Conservation (phyloP, 805 yeast genomes). For the Yamadazyma insecticola region DNA sequence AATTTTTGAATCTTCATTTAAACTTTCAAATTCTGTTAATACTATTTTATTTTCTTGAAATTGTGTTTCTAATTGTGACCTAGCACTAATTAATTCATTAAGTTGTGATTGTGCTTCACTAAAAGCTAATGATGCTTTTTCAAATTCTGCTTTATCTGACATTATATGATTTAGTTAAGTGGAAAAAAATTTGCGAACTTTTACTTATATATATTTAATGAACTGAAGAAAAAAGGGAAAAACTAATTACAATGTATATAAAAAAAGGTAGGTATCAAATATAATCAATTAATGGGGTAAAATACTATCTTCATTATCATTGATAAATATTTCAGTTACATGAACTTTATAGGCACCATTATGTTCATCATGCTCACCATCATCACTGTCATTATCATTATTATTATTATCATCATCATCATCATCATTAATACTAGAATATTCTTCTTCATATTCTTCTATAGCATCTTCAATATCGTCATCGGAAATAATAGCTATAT, state of each 20-base stretch:
- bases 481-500: conserved; percentile 7
- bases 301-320: conserved; percentile 32
- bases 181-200: no score
- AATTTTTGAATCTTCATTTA: conserved; percentile 68
- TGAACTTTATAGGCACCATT: conserved; percentile 28
- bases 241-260: no score
- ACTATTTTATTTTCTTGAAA: conserved; percentile 91
- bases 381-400: conserved; percentile 14
- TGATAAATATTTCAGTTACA: conserved; percentile 37
- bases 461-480: no score
- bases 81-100: conserved; percentile 56
- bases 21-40: conserved; percentile 63
- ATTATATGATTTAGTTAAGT: no score
- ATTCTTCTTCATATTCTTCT: no score
- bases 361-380: conserved; percentile 5
- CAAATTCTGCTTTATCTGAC: conserved; percentile 29
- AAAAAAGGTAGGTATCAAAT: no score
- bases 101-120: conserved; percentile 42
- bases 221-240: no score
- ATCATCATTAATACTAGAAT: conserved; percentile 8
- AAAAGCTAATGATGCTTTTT: conserved; percentile 41
- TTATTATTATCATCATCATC: conserved; percentile 19
- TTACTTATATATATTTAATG: no score
- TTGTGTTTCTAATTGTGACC: conserved; percentile 91
- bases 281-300: no score